Evolutionary conservation across 148 eudicot genomes (phyloP).

Genomic region (Rhododendron mucronatum): DNA sequence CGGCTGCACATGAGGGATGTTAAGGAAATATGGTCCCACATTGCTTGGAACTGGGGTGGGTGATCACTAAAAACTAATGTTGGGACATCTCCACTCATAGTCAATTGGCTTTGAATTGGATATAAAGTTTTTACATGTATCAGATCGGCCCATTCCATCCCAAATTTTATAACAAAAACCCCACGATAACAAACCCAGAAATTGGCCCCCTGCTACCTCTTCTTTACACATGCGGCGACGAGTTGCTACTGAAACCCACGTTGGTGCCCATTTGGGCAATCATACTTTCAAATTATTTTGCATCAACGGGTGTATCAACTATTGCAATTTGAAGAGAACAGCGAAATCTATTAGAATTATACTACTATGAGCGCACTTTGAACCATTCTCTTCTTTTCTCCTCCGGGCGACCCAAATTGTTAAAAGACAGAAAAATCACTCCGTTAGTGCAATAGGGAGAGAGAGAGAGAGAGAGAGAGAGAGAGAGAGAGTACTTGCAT

Average conservation of each 20-base stretch:
- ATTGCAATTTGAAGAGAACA: background rate
- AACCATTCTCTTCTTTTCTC: background rate
- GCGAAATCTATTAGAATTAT: background rate
- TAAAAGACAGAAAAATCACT: background rate
- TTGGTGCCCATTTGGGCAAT: background rate
- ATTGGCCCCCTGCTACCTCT: too few species aligned
- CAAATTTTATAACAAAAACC: too few species aligned
- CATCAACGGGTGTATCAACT: background rate
- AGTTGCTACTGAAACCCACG: background rate
- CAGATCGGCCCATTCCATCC: too few species aligned
- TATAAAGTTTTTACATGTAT: too few species aligned
- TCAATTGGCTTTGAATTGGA: too few species aligned
- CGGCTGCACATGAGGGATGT: too few species aligned
- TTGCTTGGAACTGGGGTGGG: too few species aligned
- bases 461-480: background rate
- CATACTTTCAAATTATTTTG: background rate
- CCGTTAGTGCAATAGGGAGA: background rate
- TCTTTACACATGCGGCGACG: background rate
- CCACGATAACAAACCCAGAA: too few species aligned
- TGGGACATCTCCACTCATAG: too few species aligned
- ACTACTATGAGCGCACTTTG: background rate
- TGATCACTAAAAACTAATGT: too few species aligned
- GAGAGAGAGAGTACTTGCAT: background rate
- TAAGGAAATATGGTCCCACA: too few species aligned
- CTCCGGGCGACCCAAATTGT: background rate